phyloP scores from a whole-genome alignment of 371 early-diverging fungal species.

The Scutellospora calospora region DNA sequence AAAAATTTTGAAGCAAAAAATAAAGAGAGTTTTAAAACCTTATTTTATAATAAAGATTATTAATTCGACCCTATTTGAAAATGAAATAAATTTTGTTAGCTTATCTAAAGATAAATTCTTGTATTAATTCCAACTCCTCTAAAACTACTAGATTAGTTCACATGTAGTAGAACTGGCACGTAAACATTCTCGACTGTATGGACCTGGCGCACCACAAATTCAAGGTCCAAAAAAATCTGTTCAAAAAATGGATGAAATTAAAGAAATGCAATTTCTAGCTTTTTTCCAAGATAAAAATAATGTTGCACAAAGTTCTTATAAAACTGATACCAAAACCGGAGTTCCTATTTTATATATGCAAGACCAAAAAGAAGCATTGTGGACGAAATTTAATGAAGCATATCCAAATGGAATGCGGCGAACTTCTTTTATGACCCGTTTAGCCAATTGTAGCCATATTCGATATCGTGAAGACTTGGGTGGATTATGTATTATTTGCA shows the following conservation, averaged over 20 bases:
- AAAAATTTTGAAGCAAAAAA: no score
- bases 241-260: no score
- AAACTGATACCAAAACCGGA: not conserved
- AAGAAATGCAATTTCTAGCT: not conserved
- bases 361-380: not conserved
- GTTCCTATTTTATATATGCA: not conserved
- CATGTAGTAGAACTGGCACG: not conserved
- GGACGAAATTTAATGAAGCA: not conserved
- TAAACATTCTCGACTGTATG: not conserved
- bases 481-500: not conserved
- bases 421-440: not conserved
- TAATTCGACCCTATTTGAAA: no score
- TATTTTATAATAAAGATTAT: no score
- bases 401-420: not conserved
- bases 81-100: no score
- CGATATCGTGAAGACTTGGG: not conserved
- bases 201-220: not conserved
- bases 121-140: not conserved
- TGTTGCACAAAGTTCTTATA: not conserved
- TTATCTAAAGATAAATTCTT: no score
- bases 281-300: constrained; percentile 5
- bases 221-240: not conserved
- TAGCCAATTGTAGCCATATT: not conserved
- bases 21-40: no score
- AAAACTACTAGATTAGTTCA: not conserved